Conservation (phyloP, 2,329 filamentous ascomycete genomes). For the Botrytis galanthina region DNA sequence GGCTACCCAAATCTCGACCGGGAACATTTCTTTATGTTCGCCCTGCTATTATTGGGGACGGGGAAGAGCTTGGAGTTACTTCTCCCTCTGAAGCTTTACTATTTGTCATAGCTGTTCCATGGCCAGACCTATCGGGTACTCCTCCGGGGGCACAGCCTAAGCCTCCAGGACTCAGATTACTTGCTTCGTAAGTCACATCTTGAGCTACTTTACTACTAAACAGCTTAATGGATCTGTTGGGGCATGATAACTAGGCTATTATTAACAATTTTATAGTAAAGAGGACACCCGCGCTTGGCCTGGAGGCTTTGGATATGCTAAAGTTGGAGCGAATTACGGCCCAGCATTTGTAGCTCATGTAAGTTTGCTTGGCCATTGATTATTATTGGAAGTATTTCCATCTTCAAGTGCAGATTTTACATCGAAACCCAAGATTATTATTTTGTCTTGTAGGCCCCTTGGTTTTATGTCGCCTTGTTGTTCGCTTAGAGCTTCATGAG, state of each 20-base stretch:
- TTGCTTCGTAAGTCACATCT: conserved; percentile 55
- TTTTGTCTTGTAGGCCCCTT: background rate
- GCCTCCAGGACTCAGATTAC: conserved; percentile 62
- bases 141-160: conserved; percentile 42
- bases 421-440: too few relatives aligned
- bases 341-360: conserved; percentile 67
- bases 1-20: conserved; percentile 68
- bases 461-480: background rate
- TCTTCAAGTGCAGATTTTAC: background rate
- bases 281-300: conserved; percentile 89
- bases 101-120: conserved; percentile 70
- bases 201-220: too few relatives aligned
- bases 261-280: conserved; percentile 38
- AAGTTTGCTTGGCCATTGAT: background rate
- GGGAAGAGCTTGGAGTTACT: conserved; percentile 76
- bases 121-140: conserved; percentile 42
- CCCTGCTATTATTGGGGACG: conserved; percentile 82
- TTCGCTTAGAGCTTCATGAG: background rate
- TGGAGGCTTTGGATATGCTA: conserved; percentile 87
- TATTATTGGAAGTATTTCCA: too few relatives aligned
- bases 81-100: conserved; percentile 78
- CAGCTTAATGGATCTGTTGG: too few relatives aligned
- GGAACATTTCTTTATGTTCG: conserved; percentile 80
- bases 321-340: conserved; percentile 91
- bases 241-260: background rate